These are phyloP conservation scores for Marasmius fiardii DNA, from an alignment of 1,284 basidiomycete species.

Conservation along the genomic window DNA sequence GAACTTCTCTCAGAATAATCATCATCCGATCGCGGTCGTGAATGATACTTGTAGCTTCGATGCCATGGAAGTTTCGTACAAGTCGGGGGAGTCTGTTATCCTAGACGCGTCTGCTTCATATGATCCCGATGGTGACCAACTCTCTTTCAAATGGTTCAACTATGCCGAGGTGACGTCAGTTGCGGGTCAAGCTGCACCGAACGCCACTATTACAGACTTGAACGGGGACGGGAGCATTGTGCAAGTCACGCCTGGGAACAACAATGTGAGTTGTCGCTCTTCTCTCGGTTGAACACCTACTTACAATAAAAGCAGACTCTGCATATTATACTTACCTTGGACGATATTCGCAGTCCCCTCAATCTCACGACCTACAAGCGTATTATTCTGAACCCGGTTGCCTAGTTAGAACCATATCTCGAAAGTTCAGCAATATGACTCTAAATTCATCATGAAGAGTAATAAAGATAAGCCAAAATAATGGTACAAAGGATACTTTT, in stretches of 20 bases:
- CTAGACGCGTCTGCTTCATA: conserved; percentile 1
- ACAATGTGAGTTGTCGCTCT: not conserved
- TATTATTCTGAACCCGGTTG: not conserved
- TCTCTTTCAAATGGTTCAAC: conserved; percentile 2
- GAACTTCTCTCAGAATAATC: not conserved
- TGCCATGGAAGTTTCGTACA: not conserved
- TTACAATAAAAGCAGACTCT: not conserved
- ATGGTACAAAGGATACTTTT: too few relatives aligned
- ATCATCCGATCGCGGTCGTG: conserved; percentile 1
- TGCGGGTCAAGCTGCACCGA: not conserved
- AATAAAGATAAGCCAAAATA: too few relatives aligned
- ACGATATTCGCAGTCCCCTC: not conserved
- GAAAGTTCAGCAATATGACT: too few relatives aligned
- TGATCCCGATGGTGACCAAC: conserved; percentile 7
- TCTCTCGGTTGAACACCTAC: not conserved
- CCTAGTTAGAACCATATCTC: not conserved
- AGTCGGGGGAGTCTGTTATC: not conserved
- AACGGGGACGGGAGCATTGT: not conserved
- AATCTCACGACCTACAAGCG: not conserved
- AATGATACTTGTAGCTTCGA: not conserved
- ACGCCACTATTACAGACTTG: not conserved
- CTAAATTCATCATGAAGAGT: too few relatives aligned
- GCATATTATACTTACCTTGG: not conserved
- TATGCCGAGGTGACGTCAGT: not conserved
- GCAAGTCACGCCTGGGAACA: not conserved